Base-by-base conservation (phyloP, 1,139 yeast genomes). In the Eremothecium sinecaudum region DNA sequence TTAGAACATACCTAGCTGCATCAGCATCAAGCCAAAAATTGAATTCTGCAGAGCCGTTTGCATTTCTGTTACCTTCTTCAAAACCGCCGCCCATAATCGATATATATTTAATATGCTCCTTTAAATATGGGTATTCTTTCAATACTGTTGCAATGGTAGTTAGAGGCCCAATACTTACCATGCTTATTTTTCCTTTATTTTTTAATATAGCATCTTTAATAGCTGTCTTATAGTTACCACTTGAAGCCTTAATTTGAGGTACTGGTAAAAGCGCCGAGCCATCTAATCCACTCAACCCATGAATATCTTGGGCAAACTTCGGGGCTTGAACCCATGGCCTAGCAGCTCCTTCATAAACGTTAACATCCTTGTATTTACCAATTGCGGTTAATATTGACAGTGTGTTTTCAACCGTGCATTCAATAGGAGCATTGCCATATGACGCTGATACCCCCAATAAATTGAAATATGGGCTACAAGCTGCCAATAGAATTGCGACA, bases 71-170 rank as follows among this genome's bases (percentile, higher is more conserved):
- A 2, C 62, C 62, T 5, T 49, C 46, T 4, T 65, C 62, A 38
- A 80, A 60, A 0, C 78, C 80, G 2, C 90, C 92, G 4, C 93
- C 94, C 93, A 82, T 82, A 11, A 79, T 65, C 5, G 83, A 66
- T 11, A 82, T 52, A 37, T 58, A 67, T 34, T 64, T 64, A 37
- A 82, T 62, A 35, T 66, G 62, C 1, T 53, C 33, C 37, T 58
- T 66, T 13, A 71, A 44, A 9, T 72, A 67, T 0, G 90, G 90
- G 44, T 68, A 67, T 29, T 57, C 56, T 18, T 53, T 42, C 24
- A 79, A 63, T 31, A 82, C 58, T 4, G 61, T 54, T 1, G 83
- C 76, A 24, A 79, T 52, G 47, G 81, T 77, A n/a, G 93, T 81
- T 45, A 79, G 58, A 0, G 92, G 69, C 0, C 92, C 93, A 1